These are phyloP conservation scores for Exophiala oligosperma DNA, from an alignment of 2,329 filamentous ascomycete species.

Conservation along the genomic window DNA sequence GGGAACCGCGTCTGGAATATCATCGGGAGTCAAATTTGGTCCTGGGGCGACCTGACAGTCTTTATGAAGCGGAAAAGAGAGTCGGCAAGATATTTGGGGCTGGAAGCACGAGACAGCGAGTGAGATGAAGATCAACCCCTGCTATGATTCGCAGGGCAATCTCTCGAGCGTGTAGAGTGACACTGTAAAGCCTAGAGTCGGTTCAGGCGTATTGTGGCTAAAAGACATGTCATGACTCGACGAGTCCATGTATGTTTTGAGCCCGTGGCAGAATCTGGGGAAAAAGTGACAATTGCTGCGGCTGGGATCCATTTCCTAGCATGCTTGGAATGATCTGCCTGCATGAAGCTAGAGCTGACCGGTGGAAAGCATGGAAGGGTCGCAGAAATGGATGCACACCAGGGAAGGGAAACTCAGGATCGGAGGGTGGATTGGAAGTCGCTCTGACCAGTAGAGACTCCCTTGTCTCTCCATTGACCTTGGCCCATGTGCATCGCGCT, in stretches of 20 bases:
- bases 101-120: not conserved
- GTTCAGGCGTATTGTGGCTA: not conserved
- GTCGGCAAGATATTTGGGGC: not conserved
- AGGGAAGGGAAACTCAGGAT: not conserved
- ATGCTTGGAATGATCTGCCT: not conserved
- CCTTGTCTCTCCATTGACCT: not conserved
- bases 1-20: too few relatives aligned
- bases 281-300: constrained; percentile 8
- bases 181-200: not conserved
- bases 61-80: too few relatives aligned
- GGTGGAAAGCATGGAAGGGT: not conserved
- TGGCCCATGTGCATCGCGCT: not conserved
- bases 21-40: too few relatives aligned
- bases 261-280: constrained; percentile 11
- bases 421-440: not conserved
- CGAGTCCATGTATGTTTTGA: not conserved
- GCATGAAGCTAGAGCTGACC: not conserved
- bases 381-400: not conserved
- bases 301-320: not conserved
- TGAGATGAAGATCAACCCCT: not conserved
- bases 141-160: not conserved
- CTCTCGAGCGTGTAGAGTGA: not conserved
- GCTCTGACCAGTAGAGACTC: not conserved
- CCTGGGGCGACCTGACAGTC: too few relatives aligned
- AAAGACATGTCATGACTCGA: not conserved